Evolutionary conservation across 2,329 filamentous ascomycete species (phyloP), one percentile per base, ranked within the genome.

Genomic region (Fusarium decemcellulare): DNA sequence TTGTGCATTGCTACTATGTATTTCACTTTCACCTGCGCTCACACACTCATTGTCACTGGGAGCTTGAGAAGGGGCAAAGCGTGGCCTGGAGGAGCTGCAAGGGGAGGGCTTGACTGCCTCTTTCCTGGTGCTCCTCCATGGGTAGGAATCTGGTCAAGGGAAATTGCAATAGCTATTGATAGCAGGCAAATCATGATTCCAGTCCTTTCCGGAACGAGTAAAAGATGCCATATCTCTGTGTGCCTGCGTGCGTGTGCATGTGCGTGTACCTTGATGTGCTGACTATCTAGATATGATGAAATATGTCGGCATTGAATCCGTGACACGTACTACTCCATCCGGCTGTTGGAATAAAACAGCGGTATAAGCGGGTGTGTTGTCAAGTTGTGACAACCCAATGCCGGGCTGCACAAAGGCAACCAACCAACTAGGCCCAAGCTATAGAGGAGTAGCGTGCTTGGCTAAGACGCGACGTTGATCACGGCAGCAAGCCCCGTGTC

Each of bases 141-240:
- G 46, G 29, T 32, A 51, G 40, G 47, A 34, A 39, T 56, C 29
- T 43, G 39, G 15, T 51, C 16, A 40, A 32, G 58, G 36, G 32
- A 32, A 36, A 32, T 30, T 39, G 18, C 15, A 52, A 68, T 54
- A 57, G 44, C 61, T 61, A 37, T 62, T 68, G 61, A 47, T 69
- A 68, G 63, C 67, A 23, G 55, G 59, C 58, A 56, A 70, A 70
- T 63, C 67, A 58, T 50, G 56, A 64, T 46, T 68, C 52, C 51
- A 68, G 53, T 65, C 67, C 27, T 70, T 70, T 67, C 67, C 67
- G 47, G 23, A 70, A 67, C 27, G 44, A 70, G 43, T 16, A 62
- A 69, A 51, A 43, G 68, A 53, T 39, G 51, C 42, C 58, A 39
- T 52, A 42, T 61, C 44, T 62, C 36, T 36, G 56, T 5, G 48